Conservation (phyloP, 129 eudicot species). For the Saposhnikovia divaricata region DNA sequence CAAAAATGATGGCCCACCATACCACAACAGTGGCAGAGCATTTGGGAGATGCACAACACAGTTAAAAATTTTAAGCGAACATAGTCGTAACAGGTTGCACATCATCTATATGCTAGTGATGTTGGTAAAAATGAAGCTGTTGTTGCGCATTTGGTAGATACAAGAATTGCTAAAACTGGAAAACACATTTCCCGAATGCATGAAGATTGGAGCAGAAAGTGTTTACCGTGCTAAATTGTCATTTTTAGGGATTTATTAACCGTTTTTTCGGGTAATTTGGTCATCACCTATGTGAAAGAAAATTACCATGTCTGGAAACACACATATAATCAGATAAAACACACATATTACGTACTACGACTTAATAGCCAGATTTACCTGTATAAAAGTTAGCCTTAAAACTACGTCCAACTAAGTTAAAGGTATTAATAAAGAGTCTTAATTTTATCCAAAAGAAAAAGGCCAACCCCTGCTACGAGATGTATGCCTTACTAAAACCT, state of each 20-base stretch:
- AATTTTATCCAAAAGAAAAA: too few relatives aligned
- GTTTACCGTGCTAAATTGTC: not conserved
- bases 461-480: too few relatives aligned
- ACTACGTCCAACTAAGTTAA: not conserved
- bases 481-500: too few relatives aligned
- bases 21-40: too few relatives aligned
- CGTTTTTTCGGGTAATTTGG: too few relatives aligned
- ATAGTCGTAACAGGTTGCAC: too few relatives aligned
- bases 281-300: too few relatives aligned
- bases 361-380: not conserved
- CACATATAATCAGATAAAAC: not conserved
- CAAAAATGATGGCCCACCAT: too few relatives aligned
- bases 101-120: not conserved
- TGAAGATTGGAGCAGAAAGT: not conserved
- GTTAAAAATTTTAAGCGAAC: too few relatives aligned
- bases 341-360: not conserved
- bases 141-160: not conserved
- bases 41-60: too few relatives aligned
- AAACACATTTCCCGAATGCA: not conserved
- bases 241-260: too few relatives aligned
- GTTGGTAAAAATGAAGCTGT: not conserved
- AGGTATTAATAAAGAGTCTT: not conserved
- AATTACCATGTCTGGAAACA: too few relatives aligned
- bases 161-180: not conserved
- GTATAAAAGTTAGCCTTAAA: not conserved